Conservation (phyloP, 2,329 filamentous ascomycete genomes). For the Dendrostoma leiphaemia region DNA sequence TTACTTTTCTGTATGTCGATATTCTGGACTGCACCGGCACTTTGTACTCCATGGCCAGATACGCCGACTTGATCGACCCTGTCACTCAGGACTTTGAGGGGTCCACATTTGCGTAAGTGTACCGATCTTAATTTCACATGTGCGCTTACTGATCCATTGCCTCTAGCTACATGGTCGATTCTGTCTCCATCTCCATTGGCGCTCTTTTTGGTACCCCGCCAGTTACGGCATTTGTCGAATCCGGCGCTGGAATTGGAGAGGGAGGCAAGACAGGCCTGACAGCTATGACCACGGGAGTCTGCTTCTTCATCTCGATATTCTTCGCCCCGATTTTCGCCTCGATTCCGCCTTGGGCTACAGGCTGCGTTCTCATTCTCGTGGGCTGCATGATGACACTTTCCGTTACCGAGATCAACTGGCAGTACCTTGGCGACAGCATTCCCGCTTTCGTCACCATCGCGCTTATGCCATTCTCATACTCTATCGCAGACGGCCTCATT, state of each 20-base stretch:
- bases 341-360: slow-evolving; percentile 76
- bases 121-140: not conserved
- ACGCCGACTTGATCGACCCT: slow-evolving; percentile 76
- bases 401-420: slow-evolving; percentile 84
- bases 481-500: slow-evolving; percentile 83
- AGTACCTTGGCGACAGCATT: slow-evolving; percentile 78
- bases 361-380: slow-evolving; percentile 75
- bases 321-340: slow-evolving; percentile 76
- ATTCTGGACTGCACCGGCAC: slow-evolving; percentile 86
- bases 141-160: not conserved
- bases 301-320: slow-evolving; percentile 71
- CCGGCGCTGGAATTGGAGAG: slow-evolving; percentile 72
- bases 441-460: slow-evolving; percentile 82
- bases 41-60: slow-evolving; percentile 85
- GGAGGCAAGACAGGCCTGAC: slow-evolving; percentile 73
- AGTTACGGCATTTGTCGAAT: slow-evolving; percentile 74
- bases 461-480: slow-evolving; percentile 88
- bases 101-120: slow-evolving; percentile 62
- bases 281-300: slow-evolving; percentile 65
- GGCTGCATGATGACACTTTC: slow-evolving; percentile 83
- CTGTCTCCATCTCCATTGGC: slow-evolving; percentile 74
- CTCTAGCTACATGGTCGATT: slow-evolving; percentile 70
- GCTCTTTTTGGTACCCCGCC: slow-evolving; percentile 68
- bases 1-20: slow-evolving; percentile 89
- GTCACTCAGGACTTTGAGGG: slow-evolving; percentile 85